Percentiles rank a stretch among this genome's conserved stretches.
Evolutionary conservation across 805 yeast species (phyloP).

Genomic region (Komagataella populi): DNA sequence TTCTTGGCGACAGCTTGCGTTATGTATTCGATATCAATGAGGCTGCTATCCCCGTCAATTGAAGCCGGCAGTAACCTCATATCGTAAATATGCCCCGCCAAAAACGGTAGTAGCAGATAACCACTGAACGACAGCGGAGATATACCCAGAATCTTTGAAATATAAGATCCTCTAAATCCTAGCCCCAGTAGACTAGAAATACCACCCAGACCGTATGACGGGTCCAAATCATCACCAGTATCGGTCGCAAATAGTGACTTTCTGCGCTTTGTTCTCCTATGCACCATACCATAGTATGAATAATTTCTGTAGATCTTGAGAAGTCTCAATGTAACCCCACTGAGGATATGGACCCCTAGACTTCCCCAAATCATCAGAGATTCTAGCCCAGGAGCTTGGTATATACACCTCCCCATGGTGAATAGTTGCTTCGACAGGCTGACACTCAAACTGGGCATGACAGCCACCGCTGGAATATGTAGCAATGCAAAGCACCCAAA

Average conservation of each 20-base stretch:
- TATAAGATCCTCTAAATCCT: conserved; percentile 34
- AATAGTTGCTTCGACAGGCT: conserved; percentile 37
- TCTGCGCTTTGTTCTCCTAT: conserved; percentile 4
- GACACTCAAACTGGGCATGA: conserved; percentile 34
- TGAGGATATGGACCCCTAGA: conserved; percentile 29
- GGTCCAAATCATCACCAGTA: conserved; percentile 8
- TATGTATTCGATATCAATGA: conserved; percentile 38
- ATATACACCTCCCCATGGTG: conserved; percentile 46
- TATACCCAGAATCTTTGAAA: conserved; percentile 28
- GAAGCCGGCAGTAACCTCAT: conserved; percentile 35
- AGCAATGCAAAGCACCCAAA: conserved; percentile 42
- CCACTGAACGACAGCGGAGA: conserved; percentile 54
- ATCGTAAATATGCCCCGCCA: conserved; percentile 31
- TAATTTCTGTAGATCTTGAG: conserved; percentile 18
- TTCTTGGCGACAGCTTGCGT: conserved; percentile 19
- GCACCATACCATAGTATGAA: conserved; percentile 11
- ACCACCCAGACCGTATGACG: conserved; percentile 52
- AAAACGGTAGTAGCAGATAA: conserved; percentile 29
- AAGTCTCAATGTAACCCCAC: conserved; percentile 36
- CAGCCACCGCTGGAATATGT: conserved; percentile 40
- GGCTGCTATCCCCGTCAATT: conserved; percentile 53
- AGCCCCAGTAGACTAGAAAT: conserved; percentile 39
- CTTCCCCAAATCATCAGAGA: conserved; percentile 31
- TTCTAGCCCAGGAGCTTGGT: conserved; percentile 43
- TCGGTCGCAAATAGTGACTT: conserved; percentile 3